Evolutionary conservation across 305 asterid species (phyloP), one percentile per base, ranked within the genome.

Genomic region (Salvia sclarea): DNA sequence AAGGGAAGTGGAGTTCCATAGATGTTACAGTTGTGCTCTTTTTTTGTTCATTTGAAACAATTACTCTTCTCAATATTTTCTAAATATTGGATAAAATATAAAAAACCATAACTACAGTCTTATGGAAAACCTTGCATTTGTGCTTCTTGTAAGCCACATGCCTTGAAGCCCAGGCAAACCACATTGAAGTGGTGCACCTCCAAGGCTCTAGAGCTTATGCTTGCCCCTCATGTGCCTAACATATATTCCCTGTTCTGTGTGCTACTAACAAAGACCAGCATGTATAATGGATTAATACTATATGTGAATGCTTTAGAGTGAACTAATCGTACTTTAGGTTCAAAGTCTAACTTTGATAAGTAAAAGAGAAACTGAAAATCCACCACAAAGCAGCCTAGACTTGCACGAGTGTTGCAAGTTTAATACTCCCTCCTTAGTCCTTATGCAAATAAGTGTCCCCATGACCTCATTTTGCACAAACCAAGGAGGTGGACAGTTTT

Each of bases 1-100:
- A 59, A 22, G 47, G 67, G 77, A 60, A 59, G 57, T 38, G 11
- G n/a, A 49, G 11, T 49, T 33, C 43, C 13, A 35, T 38, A 70
- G 41, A 66, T 38, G 58, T 25, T 61, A 43, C 66, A 10, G 16
- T 11, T 24, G 48, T 56, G 48, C 13, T 70, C 21, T 38, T 49
- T 18, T 64, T 33, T 10, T 30, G 14, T 11, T 48, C 57, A 52
- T 49, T 53, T 59, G 43, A 59, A 37, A 59, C 55, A 12, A 58
- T 57, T 30, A 41, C 7, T 28, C 45, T 50, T 37, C 50, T 45
- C 22, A 48, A 8, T 17, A 37, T 2, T 48, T 48, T 48, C 22
- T 8, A 18, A 48, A 18, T 48, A 24, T 48, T 48, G 25, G 24
- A 48, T 48, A 48, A 48, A 48, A 18, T 18, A n/a, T 48, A 2